These are phyloP conservation scores for Chenopodium berlandieri DNA, from an alignment of 148 eudicot genomes.

Conservation along the genomic window DNA sequence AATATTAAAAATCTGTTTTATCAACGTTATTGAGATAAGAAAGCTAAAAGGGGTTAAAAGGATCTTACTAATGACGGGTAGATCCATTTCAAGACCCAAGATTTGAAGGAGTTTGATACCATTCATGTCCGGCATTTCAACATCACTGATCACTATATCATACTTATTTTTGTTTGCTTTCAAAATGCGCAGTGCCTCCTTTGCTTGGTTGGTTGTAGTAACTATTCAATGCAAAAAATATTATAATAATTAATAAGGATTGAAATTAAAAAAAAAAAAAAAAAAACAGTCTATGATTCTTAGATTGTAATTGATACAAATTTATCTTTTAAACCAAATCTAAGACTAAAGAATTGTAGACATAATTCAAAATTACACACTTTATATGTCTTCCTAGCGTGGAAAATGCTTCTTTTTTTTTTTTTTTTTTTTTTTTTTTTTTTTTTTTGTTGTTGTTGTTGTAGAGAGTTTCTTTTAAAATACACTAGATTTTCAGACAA, in stretches of 20 bases:
- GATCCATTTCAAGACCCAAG: constrained; percentile 82
- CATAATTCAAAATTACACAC: neutral
- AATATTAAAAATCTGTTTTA: neutral
- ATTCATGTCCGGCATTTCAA: constrained; percentile 95
- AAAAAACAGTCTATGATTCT: too few relatives aligned
- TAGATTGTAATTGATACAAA: neutral
- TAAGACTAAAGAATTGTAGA: neutral
- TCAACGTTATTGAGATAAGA: neutral
- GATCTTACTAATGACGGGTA: constrained; percentile 85
- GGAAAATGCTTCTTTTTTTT: too few relatives aligned
- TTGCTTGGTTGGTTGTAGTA: constrained; percentile 58
- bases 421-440: too few relatives aligned
- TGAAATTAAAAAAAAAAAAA: too few relatives aligned
- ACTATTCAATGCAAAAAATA: constrained; percentile 36
- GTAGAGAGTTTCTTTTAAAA: too few relatives aligned
- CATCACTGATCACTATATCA: constrained; percentile 74
- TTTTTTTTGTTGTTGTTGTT: too few relatives aligned
- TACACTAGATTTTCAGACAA: too few relatives aligned
- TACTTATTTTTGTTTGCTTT: constrained; percentile 55
- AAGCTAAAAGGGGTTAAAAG: too few relatives aligned
- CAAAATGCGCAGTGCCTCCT: constrained; percentile 59
- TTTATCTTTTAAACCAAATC: neutral
- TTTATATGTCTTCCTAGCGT: too few relatives aligned
- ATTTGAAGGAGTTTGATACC: constrained; percentile 89
- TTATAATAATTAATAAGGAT: too few relatives aligned